A percentile compares a stretch with the other conserved stretches of the same genome.
Conservation (phyloP, 805 yeast species). For the Cyberlindnera mrakii region DNA sequence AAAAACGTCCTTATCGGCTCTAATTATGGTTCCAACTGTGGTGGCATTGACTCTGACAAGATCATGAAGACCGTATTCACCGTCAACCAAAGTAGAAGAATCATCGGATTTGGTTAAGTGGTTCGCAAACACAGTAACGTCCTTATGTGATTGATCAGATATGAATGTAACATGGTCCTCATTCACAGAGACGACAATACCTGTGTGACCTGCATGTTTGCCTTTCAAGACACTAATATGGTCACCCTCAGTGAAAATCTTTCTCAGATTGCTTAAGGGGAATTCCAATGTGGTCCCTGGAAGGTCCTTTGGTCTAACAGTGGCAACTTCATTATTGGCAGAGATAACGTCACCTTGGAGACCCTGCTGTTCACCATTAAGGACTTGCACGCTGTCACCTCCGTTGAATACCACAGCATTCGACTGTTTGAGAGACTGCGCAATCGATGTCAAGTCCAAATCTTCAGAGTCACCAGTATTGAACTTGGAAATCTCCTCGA, state of each 20-base stretch:
- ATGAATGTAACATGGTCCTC: conserved; percentile 86
- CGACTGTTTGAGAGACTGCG: conserved; percentile 72
- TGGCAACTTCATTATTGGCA: conserved; percentile 57
- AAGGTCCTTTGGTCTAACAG: conserved; percentile 39
- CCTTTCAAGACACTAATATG: conserved; percentile 92
- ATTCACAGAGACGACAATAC: conserved; percentile 77
- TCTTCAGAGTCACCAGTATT: conserved; percentile 71
- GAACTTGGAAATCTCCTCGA: conserved; percentile 83
- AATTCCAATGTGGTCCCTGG: conserved; percentile 61
- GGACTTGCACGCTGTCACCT: conserved; percentile 89
- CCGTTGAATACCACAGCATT: conserved; percentile 69
- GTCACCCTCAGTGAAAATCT: conserved; percentile 85
- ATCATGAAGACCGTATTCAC: conserved; percentile 82
- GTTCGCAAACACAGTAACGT: conserved; percentile 88
- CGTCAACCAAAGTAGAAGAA: conserved; percentile 65
- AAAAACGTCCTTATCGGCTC: conserved; percentile 83
- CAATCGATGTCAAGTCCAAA: conserved; percentile 78
- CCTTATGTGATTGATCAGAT: conserved; percentile 83
- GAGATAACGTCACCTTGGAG: conserved; percentile 74
- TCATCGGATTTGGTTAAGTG: conserved; percentile 90
- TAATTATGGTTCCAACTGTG: conserved; percentile 82
- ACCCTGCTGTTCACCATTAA: conserved; percentile 90
- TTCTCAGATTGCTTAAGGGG: conserved; percentile 76
- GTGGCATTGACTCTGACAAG: conserved; percentile 83
- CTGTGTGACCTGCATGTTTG: conserved; percentile 88